Evolutionary conservation across 306 rosid species (phyloP), one percentile per base, ranked within the genome.

Genomic region (Trifolium repens): DNA sequence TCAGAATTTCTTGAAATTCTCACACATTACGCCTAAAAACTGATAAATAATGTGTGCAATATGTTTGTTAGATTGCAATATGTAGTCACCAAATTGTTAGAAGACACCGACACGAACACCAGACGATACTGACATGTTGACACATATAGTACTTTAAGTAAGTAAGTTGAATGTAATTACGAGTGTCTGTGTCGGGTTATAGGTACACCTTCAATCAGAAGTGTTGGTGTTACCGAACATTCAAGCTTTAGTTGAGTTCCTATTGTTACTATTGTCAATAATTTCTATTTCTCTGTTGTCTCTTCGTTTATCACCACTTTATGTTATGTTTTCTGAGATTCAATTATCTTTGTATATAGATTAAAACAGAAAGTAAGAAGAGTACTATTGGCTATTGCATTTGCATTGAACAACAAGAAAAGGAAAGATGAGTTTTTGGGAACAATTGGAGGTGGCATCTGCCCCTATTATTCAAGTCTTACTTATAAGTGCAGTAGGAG

Each of bases 401-500:
- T n/a, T 32, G 13, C 13, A 15, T 19, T 57, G 44, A 67, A 71
- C 66, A 42, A 19, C 26, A 50, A 44, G 15, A 19, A 67, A 57
- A 65, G 5, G 1, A 10, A 12, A 78, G 26, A 93, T 93, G 98
- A 87, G 87, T 4, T 87, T 91, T 69, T 74, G 78, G 85, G 70
- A 82, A 32, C 74, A 91, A 2, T 63, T 93, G 17, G 80, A 82
- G 85, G 89, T 85, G 87, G 96, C 98, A 0, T 82, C 85, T 19
- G 80, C 84, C 76, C 98, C 98, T 19, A 49, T 88, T 63, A 27
- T 88, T 71, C 87, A 91, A 85, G 90, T 93, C 76, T 80, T 91
- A 13, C 43, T 93, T 10, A 85, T 93, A 43, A 82, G 89, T 76
- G 54, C 85, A 8, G 57, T 91, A 39, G 98, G 96, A 71, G 98